phyloP scores from a whole-genome alignment of 345 rosid species.

The Sisymbrium irio region DNA sequence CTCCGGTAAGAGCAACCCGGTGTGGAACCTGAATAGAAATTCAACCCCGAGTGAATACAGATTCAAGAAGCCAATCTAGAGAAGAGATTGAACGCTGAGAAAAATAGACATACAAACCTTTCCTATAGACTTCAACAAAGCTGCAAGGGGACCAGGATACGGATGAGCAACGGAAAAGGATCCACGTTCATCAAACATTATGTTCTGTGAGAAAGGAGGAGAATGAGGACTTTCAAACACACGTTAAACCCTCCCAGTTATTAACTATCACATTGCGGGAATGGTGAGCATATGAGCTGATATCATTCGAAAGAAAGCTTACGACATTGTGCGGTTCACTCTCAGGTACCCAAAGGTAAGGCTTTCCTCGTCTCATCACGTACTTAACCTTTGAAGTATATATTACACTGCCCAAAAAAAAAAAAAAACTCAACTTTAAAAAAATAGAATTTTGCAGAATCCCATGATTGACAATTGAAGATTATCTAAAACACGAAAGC shows the following conservation, averaged over 20 bases:
- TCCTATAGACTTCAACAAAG: slow-evolving; percentile 50
- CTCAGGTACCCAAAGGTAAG: slow-evolving; percentile 79
- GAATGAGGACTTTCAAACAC: background rate
- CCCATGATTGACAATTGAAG: too few species aligned
- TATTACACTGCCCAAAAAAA: slow-evolving; percentile 44
- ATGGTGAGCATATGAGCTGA: background rate
- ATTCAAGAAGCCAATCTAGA: slow-evolving; percentile 1
- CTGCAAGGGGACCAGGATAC: slow-evolving; percentile 63
- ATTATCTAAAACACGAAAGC: too few species aligned
- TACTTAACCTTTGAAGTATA: slow-evolving; percentile 82
- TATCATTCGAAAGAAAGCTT: slow-evolving; percentile 28
- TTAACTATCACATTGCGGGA: too few species aligned
- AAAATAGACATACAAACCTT: slow-evolving; percentile 46
- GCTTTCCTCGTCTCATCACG: slow-evolving; percentile 67
- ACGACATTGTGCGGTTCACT: slow-evolving; percentile 78
- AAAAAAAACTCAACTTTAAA: background rate
- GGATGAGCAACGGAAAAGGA: slow-evolving; percentile 72
- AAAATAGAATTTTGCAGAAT: background rate
- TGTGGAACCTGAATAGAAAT: slow-evolving; percentile 61
- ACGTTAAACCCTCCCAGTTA: background rate
- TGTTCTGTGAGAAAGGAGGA: slow-evolving; percentile 74
- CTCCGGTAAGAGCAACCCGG: slow-evolving; percentile 77
- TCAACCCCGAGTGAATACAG: background rate
- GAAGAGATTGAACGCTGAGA: slow-evolving; percentile 16
- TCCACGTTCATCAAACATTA: slow-evolving; percentile 76